Evolutionary conservation across 2,329 filamentous ascomycete genomes (phyloP), one percentile per base, ranked within the genome.

Genomic region (Fusarium penzigii): DNA sequence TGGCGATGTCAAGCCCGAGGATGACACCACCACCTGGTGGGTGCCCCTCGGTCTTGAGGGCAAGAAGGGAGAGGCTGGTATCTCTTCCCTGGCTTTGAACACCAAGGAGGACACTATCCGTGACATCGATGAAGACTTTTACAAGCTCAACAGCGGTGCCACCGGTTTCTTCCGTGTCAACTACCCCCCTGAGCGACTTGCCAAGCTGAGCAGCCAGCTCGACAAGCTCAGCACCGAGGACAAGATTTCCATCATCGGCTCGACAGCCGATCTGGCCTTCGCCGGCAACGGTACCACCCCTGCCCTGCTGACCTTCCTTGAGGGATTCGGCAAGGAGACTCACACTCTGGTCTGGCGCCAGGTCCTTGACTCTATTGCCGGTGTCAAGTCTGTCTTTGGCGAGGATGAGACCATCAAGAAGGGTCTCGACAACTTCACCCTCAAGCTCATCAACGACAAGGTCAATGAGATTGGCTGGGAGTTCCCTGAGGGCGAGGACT

Each of bases 11-110:
- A 91, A 92, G 75, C 79, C 91, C 2, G 90, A 95, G 67, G 94
- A 99, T 62, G 92, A 99, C 66, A 80, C 88, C 65, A 97, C 92
- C 3, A 86, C 85, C 17, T 99, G 94, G 94, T 99, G 94, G 93
- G 84, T 97, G 54, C 94, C 94, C 14, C 81, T 99, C 32, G 89
- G 88, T 13, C 78, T 99, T 29, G 89, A 92, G 70, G 89, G 90
- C 48, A 90, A 90, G 65, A 76, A 80, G 38, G 80, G 87, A 17
- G 76, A 86, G 32, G 75, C 84, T 34, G 83, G 82, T 8, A 77
- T 88, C 48, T 78, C 87, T 52, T 77, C 82, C 17, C 78, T 87
- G 38, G 86, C 90, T 46, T 78, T 99, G 42, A 89, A 86, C 0
- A 77, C 81, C 51, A 97, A 90, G 75, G 81, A 89, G 62, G 86